Conservation (phyloP, 768 basidiomycete genomes). For the Leccinellum rugosiceps region DNA sequence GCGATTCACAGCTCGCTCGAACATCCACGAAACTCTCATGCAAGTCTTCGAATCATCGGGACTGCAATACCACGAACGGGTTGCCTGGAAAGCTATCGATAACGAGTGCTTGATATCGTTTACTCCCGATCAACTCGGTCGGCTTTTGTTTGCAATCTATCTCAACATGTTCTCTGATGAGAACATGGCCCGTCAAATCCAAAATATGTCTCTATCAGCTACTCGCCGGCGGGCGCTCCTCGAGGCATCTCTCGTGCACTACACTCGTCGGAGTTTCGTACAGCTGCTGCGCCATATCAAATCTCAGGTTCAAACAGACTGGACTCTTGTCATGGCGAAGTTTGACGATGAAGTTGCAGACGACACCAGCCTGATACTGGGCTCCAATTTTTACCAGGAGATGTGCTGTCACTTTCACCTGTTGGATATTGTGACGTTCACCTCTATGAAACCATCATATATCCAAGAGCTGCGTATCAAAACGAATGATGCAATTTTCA, state of each 20-base stretch:
- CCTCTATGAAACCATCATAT: slow-evolving; percentile 15
- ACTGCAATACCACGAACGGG: slow-evolving; percentile 21
- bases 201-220: slow-evolving; percentile 1
- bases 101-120: slow-evolving; percentile 14
- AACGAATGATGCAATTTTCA: slow-evolving; percentile 23
- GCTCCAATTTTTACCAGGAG: slow-evolving; percentile 42
- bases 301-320: slow-evolving; percentile 35
- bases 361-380: slow-evolving; percentile 21
- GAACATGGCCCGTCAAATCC: slow-evolving; percentile 13
- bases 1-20: slow-evolving; percentile 30
- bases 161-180: slow-evolving; percentile 31
- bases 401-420: slow-evolving; percentile 43
- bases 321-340: slow-evolving; percentile 40
- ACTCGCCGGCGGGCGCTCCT: background rate
- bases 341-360: slow-evolving; percentile 20
- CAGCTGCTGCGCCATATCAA: slow-evolving; percentile 42
- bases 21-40: slow-evolving; percentile 20
- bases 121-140: slow-evolving; percentile 23
- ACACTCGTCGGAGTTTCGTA: slow-evolving; percentile 48
- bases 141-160: slow-evolving; percentile 26
- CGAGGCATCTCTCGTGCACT: slow-evolving; percentile 35
- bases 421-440: slow-evolving; percentile 35
- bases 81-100: slow-evolving; percentile 25
- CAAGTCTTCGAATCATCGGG: background rate
- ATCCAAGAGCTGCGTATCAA: slow-evolving; percentile 7